Conservation (phyloP, 306 rosid genomes). For the Glycine latifolia region DNA sequence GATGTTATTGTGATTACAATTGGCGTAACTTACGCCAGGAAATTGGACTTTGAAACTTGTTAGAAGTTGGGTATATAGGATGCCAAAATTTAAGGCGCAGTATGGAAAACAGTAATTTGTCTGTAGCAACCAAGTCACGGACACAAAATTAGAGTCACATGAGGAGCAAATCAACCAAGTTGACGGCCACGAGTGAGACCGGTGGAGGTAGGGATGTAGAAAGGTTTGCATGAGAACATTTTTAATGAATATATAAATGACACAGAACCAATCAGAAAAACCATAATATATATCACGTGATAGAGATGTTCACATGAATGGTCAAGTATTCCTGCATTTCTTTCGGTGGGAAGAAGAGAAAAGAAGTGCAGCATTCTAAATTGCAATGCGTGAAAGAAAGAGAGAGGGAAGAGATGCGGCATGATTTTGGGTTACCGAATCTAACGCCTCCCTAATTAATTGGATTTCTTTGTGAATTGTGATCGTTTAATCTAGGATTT, state of each 20-base stretch:
- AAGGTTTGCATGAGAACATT: conserved; percentile 40
- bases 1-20: conserved; percentile 1
- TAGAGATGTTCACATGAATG: conserved; percentile 53
- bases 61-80: not conserved
- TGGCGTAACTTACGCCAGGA: conserved; percentile 55
- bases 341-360: conserved; percentile 56
- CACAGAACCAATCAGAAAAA: conserved; percentile 33
- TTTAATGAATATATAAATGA: conserved; percentile 43
- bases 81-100: conserved; percentile 52
- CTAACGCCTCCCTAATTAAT: conserved; percentile 1
- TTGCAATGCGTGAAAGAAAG: conserved; percentile 18
- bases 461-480: not conserved
- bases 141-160: conserved; percentile 56
- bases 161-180: conserved; percentile 40
- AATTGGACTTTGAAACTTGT: conserved; percentile 15
- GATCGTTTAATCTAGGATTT: not conserved
- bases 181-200: conserved; percentile 34
- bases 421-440: conserved; percentile 47
- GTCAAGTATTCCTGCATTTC: conserved; percentile 44
- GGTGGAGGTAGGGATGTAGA: conserved; percentile 2
- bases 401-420: conserved; percentile 26
- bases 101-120: conserved; percentile 45
- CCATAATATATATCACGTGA: conserved; percentile 52
- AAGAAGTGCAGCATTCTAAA: conserved; percentile 1
- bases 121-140: conserved; percentile 64